A percentile compares a stretch with the other conserved stretches of the same genome.
Conservation (phyloP, 2,329 filamentous ascomycete species). For the Pseudogymnoascus sp. region DNA sequence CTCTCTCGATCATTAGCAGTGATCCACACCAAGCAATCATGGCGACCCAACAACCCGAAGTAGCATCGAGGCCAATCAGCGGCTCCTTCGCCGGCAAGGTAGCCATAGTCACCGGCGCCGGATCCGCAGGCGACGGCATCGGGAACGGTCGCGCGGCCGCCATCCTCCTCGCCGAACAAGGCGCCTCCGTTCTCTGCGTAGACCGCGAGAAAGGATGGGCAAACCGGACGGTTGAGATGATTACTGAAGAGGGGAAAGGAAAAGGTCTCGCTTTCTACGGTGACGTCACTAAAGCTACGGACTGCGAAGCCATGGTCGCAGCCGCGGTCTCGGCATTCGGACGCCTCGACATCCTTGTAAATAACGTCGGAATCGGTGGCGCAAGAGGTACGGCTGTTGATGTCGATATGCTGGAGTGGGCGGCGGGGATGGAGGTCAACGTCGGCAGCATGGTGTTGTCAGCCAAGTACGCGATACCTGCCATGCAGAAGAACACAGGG, state of each 20-base stretch:
- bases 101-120: slow-evolving; percentile 52
- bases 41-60: not conserved
- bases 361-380: slow-evolving; percentile 55
- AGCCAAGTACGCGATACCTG: slow-evolving; percentile 51
- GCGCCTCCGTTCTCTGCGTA: slow-evolving; percentile 48
- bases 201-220: slow-evolving; percentile 40
- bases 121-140: slow-evolving; percentile 46
- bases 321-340: slow-evolving; percentile 41
- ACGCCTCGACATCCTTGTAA: slow-evolving; percentile 53
- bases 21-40: not conserved
- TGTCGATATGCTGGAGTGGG: slow-evolving; percentile 51
- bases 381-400: slow-evolving; percentile 50
- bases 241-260: slow-evolving; percentile 29
- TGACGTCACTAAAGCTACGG: slow-evolving; percentile 45
- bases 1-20: not conserved
- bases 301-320: slow-evolving; percentile 28
- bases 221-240: slow-evolving; percentile 42
- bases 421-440: slow-evolving; percentile 49
- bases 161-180: slow-evolving; percentile 50
- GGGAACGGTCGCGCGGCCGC: slow-evolving; percentile 51
- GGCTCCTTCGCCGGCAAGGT: slow-evolving; percentile 35
- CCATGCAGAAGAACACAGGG: slow-evolving; percentile 46
- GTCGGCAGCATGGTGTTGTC: slow-evolving; percentile 58
- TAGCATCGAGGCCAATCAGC: slow-evolving; percentile 13
- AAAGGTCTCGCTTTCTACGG: slow-evolving; percentile 36